Evolutionary conservation across 257 asterid species (phyloP), one percentile per base, ranked within the genome.

Genomic region (Linderniella brevidens): DNA sequence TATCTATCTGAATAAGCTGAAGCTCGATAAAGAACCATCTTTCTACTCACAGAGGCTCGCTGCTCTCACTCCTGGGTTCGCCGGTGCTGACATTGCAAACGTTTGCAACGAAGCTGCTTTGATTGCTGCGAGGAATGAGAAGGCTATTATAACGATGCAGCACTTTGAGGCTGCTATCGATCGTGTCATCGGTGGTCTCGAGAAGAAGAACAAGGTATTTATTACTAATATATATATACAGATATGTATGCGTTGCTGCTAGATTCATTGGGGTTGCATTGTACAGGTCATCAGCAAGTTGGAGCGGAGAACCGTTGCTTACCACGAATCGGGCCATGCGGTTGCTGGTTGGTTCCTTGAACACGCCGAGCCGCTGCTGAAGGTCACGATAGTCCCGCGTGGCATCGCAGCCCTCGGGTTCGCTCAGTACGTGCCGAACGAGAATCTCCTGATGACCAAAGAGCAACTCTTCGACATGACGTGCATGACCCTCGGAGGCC

Each of bases 71-170:
- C 97, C 97, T 32, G 97, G 97, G 40, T 79, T 86, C 69, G 85
- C 97, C 37, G 97, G 97, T 32, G 97, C 97, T 11, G 97, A 87
- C 68, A 87, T 87, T 53, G 93, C 93, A 16, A 87, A 82, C 62
- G 86, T 87, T 14, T 87, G 97, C 49, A 87, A 87, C 59, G 95
- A 87, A 57, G 97, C 97, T 66, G 95, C 97, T 56, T 65, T 87
- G 37, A 68, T 87, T 62, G 97, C 97, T 9, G 94, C 83, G 14
- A 79, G 97, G 64, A 48, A 41, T 51, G 95, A 82, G 25, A 63
- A 75, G 38, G 46, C 56, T 8, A 8, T 74, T 35, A 66, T 82
- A 46, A 75, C 69, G 5, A 79, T 72, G 75, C 59, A 82, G 45
- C 93, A 87, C 71, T 82, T 86, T 75, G 94, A 79, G 55, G 61